phyloP scores from a whole-genome alignment of 805 yeast genomes.

The Zygosaccharomyces bisporus region DNA sequence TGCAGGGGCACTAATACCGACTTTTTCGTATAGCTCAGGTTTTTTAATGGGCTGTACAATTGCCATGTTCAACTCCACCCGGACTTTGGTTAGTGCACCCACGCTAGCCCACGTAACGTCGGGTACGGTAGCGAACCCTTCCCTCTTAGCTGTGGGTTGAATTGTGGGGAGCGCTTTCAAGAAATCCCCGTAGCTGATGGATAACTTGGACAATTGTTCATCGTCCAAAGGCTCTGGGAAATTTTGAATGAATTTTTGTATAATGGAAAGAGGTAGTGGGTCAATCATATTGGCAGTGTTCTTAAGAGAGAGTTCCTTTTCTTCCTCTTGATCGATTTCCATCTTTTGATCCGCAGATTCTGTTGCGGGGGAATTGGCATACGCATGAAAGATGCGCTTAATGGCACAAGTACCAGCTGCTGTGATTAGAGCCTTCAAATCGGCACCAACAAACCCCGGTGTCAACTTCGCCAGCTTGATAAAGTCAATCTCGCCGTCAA shows the following conservation, averaged over 20 bases:
- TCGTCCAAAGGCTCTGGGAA: constrained; percentile 79
- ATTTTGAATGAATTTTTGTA: constrained; percentile 63
- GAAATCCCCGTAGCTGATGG: constrained; percentile 78
- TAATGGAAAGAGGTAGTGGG: constrained; percentile 51
- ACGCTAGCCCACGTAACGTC: constrained; percentile 95
- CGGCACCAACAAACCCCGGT: constrained; percentile 98
- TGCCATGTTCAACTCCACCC: constrained; percentile 94
- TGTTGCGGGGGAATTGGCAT: constrained; percentile 22
- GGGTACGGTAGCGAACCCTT: constrained; percentile 98
- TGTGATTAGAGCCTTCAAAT: constrained; percentile 84
- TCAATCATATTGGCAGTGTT: constrained; percentile 36
- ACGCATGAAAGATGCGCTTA: constrained; percentile 75
- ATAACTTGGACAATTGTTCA: constrained; percentile 70
- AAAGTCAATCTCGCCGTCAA: constrained; percentile 70
- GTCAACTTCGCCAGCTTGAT: constrained; percentile 79
- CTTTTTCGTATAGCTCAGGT: constrained; percentile 84
- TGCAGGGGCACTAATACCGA: constrained; percentile 94
- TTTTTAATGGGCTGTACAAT: constrained; percentile 93
- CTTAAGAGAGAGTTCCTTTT: constrained; percentile 22
- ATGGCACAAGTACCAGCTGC: constrained; percentile 96
- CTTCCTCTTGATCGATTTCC: constrained; percentile 17
- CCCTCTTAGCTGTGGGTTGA: constrained; percentile 96
- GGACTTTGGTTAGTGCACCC: constrained; percentile 76
- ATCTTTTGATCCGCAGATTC: constrained; percentile 9
- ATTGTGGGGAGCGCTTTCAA: constrained; percentile 81